Evolutionary conservation across 2,329 filamentous ascomycete genomes (phyloP).

Genomic region (Colletotrichum liriopes): DNA sequence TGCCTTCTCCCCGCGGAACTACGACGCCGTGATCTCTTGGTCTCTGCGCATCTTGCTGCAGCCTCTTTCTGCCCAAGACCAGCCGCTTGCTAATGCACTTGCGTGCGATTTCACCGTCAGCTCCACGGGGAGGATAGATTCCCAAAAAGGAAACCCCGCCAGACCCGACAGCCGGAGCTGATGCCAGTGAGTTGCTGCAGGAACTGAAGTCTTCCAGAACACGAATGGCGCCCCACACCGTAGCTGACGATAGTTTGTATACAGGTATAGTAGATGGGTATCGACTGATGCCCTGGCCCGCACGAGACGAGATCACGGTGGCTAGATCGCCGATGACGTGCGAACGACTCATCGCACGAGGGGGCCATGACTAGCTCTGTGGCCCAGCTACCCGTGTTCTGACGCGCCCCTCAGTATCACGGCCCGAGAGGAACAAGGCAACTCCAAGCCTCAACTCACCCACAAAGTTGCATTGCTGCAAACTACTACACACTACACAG

Average conservation of each 20-base stretch:
- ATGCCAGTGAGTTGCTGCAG: not conserved
- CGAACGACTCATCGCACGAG: conserved; percentile 19
- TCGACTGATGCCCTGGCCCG: not conserved
- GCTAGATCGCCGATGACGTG: no score
- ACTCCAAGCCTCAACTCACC: not conserved
- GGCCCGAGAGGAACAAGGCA: conserved; percentile 23
- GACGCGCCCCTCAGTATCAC: not conserved
- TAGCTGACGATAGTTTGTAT: not conserved
- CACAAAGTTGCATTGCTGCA: not conserved
- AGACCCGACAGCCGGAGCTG: not conserved
- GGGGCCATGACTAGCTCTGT: conserved; percentile 12
- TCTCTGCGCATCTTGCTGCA: conserved; percentile 5
- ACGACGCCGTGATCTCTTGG: not conserved
- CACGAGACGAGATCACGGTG: conserved; percentile 2
- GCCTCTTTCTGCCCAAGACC: not conserved
- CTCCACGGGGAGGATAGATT: no score
- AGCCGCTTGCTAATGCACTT: not conserved
- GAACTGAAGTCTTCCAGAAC: not conserved
- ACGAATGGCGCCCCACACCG: not conserved
- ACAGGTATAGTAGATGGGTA: not conserved
- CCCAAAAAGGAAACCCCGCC: not conserved
- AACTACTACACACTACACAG: no score
- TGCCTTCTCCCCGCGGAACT: not conserved
- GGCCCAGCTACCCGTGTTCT: not conserved
- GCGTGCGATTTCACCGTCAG: not conserved